Conservation (phyloP, 2,329 filamentous ascomycete species). For the Hypomyces perniciosus region DNA sequence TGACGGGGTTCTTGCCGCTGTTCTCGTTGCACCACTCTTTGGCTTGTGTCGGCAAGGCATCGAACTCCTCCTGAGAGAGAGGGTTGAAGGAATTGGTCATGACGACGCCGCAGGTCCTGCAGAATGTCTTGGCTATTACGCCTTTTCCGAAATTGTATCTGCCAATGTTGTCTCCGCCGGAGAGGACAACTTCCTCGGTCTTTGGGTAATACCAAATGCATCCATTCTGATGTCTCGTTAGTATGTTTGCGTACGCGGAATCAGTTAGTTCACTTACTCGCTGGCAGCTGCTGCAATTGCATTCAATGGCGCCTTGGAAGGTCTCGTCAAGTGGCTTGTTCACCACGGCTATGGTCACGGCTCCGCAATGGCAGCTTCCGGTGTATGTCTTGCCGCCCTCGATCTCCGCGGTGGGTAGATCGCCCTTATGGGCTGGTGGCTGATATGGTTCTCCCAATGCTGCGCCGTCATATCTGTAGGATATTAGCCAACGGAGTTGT, state of each 20-base stretch:
- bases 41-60: constrained; percentile 21
- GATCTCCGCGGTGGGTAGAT: constrained; percentile 31
- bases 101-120: constrained; percentile 42
- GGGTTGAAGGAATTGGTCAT: constrained; percentile 28
- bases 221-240: constrained; percentile 29
- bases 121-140: constrained; percentile 39
- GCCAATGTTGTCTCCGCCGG: constrained; percentile 34
- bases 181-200: constrained; percentile 33
- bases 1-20: constrained; percentile 26
- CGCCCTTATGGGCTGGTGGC: constrained; percentile 33
- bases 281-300: constrained; percentile 47
- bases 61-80: constrained; percentile 31
- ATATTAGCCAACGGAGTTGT: background rate
- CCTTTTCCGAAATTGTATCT: constrained; percentile 31
- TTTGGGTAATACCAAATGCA: constrained; percentile 40
- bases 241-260: background rate
- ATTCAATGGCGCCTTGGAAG: constrained; percentile 31
- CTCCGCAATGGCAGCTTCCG: constrained; percentile 50
- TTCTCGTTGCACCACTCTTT: constrained; percentile 14
- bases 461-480: constrained; percentile 33
- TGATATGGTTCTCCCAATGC: constrained; percentile 28
- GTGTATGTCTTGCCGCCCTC: constrained; percentile 37
- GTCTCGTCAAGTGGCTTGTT: constrained; percentile 37
- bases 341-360: constrained; percentile 38
- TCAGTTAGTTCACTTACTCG: constrained; percentile 25